A percentile compares a stretch with the other conserved stretches of the same genome.
These are phyloP conservation scores for Sporothrix globosa DNA, from an alignment of 2,329 filamentous ascomycete genomes.

Conservation along the genomic window DNA sequence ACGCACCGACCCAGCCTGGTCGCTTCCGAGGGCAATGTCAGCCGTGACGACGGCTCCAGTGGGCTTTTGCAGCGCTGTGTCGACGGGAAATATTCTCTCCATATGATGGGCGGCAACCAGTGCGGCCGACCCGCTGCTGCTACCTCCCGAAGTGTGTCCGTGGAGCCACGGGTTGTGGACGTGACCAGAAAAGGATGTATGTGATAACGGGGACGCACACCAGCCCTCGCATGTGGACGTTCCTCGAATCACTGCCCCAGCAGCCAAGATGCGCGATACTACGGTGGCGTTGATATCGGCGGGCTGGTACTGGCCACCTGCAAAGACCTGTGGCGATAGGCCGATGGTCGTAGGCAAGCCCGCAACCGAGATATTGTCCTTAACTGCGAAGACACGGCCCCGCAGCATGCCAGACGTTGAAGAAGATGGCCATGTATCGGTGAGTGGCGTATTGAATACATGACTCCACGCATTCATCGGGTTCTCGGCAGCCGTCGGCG, in stretches of 20 bases:
- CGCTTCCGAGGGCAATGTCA: slow-evolving; percentile 58
- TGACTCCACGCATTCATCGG: slow-evolving; percentile 45
- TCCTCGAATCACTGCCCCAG: slow-evolving; percentile 70
- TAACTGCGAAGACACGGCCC: slow-evolving; percentile 72
- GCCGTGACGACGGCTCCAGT: background rate
- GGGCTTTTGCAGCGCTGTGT: background rate
- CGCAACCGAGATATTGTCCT: slow-evolving; percentile 74
- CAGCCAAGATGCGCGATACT: slow-evolving; percentile 50
- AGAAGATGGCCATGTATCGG: background rate
- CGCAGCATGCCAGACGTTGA: slow-evolving; percentile 58
- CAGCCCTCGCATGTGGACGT: slow-evolving; percentile 71
- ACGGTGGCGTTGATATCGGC: slow-evolving; percentile 58
- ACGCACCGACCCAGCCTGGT: slow-evolving; percentile 74
- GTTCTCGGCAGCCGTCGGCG: slow-evolving; percentile 37
- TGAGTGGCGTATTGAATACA: slow-evolving; percentile 37
- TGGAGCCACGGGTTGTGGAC: slow-evolving; percentile 72
- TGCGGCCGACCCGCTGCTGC: slow-evolving; percentile 68
- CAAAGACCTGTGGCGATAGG: slow-evolving; percentile 49
- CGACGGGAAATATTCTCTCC: background rate
- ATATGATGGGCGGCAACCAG: slow-evolving; percentile 38
- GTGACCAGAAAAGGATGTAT: slow-evolving; percentile 75
- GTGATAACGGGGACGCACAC: slow-evolving; percentile 59
- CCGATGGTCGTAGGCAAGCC: slow-evolving; percentile 62
- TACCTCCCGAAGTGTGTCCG: slow-evolving; percentile 74
- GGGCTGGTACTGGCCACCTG: slow-evolving; percentile 62